Percentiles rank a stretch among this genome's conserved stretches.
Conservation (phyloP, 371 early-diverging fungal species). For the Apophysomyces sp. region DNA sequence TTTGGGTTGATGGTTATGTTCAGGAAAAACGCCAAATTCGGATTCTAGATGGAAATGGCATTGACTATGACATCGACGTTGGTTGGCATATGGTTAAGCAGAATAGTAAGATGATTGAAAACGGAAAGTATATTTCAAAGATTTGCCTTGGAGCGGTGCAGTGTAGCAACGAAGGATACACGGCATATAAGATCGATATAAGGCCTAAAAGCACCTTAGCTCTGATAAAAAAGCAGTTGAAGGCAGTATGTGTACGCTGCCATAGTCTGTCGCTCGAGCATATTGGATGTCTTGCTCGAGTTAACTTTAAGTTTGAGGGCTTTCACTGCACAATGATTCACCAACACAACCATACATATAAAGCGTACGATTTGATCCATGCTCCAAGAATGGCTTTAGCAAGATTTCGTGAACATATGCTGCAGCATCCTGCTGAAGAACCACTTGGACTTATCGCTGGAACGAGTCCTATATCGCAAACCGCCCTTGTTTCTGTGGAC, state of each 20-base stretch:
- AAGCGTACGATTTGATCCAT: background rate
- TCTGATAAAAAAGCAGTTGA: background rate
- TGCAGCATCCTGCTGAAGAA: background rate
- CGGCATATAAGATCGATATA: background rate
- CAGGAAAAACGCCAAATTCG: background rate
- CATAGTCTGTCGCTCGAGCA: background rate
- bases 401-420: background rate
- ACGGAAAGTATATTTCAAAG: background rate
- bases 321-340: background rate
- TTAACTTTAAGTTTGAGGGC: background rate
- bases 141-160: background rate
- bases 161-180: background rate
- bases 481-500: background rate
- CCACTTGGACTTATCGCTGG: background rate
- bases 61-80: slow-evolving; percentile 24
- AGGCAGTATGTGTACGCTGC: background rate
- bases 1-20: background rate
- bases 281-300: background rate
- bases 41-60: background rate
- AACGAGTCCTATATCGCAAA: background rate
- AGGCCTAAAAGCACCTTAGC: background rate
- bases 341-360: background rate
- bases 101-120: background rate
- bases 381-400: background rate
- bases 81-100: slow-evolving; percentile 31